phyloP scores from a whole-genome alignment of 2,329 filamentous ascomycete genomes.

The Tothia fuscella region DNA sequence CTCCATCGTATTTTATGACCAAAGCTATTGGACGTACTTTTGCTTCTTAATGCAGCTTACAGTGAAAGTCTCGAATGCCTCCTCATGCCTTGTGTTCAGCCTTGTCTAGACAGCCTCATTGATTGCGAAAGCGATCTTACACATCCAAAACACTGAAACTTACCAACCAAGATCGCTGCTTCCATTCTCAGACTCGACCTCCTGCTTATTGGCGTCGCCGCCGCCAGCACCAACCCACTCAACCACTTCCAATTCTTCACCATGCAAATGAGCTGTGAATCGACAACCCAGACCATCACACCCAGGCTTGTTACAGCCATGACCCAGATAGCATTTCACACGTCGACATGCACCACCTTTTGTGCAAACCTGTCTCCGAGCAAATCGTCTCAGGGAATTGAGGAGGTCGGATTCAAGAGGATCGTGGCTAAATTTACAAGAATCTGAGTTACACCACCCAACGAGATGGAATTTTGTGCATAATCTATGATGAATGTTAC shows the following conservation, averaged over 20 bases:
- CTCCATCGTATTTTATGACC: too few species aligned
- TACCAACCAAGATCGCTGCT: too few species aligned
- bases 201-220: not conserved
- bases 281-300: constrained; percentile 14
- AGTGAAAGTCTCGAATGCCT: too few species aligned
- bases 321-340: constrained; percentile 34
- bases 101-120: too few species aligned
- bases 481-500: constrained; percentile 29
- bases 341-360: constrained; percentile 30
- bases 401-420: constrained; percentile 28
- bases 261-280: not conserved
- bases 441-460: constrained; percentile 25
- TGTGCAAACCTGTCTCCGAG: constrained; percentile 32
- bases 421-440: constrained; percentile 36
- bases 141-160: too few species aligned
- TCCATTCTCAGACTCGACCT: not conserved
- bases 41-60: too few species aligned
- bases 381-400: constrained; percentile 33
- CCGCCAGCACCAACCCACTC: not conserved
- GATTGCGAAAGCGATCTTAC: too few species aligned
- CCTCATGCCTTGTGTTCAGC: too few species aligned
- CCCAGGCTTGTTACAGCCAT: constrained; percentile 29
- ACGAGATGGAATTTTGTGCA: constrained; percentile 39
- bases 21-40: too few species aligned
- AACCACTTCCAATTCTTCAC: not conserved